Evolutionary conservation across 192 early-diverging fungal genomes (phyloP), one percentile per base, ranked within the genome.

Genomic region (Podochytrium sp.): DNA sequence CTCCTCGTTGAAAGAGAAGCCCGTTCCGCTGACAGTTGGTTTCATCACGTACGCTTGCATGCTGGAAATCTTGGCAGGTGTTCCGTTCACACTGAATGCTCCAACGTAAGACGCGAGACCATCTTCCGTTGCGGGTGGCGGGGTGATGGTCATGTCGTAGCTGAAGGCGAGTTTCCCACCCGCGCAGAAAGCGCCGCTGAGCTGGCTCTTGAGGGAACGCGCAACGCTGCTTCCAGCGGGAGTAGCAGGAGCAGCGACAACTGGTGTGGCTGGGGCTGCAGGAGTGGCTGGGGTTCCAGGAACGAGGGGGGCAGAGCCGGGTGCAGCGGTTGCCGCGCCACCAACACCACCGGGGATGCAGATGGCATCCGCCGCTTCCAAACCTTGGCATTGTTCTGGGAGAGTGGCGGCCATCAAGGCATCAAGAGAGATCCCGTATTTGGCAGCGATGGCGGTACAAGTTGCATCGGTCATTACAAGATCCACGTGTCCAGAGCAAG

Each of bases 351-450:
- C 43, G n/a, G 65, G 65, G 32, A 66, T 50, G 43, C 65, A 66
- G n/a, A 66, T 66, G 18, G 65, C 65, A 34, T 66, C 65, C 10
- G 65, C 65, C 10, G 43, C 65, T 34, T 66, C 65, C 29, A 66
- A 32, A 1, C 18, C 43, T 2, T 1, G 23, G 32, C 65, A 66
- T n/a, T 50, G 40, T 7, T 30, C 43, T 0, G 60, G 60, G 32
- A 66, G 20, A 50, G 39, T 66, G 2, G 42, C 43, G 32, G 65
- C 65, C 33, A n/a, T 23, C n/a, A 66, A 27, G 1, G 20, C 3
- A 7, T 1, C 43, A 25, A 66, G 30, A 12, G 6, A 12, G 10
- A 66, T 27, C 18, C 43, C 65, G 20, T 66, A 66, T 30, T 66
- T 66, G 3, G n/a, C 25, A n/a, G 65, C 65, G 20, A 66, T 66